Evolutionary conservation across 2,329 filamentous ascomycete species (phyloP), one percentile per base, ranked within the genome.

Genomic region (Fusarium subglutinans): DNA sequence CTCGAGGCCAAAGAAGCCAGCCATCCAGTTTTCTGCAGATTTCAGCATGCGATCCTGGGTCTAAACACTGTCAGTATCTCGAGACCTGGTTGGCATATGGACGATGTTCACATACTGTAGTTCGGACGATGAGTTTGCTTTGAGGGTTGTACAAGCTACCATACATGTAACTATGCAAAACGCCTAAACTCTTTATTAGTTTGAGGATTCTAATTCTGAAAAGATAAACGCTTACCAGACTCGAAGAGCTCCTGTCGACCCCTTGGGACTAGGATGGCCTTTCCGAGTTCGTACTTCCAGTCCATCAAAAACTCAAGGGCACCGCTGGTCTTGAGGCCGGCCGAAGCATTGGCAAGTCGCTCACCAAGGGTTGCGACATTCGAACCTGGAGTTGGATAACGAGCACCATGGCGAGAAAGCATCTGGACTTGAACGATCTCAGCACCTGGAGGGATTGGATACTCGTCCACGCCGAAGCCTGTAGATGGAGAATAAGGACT

Each of bases 1-100:
- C 53, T 92, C 88, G 0, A 94, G 86, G 2, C 93, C 93, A 78
- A 95, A 95, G 83, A 95, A 95, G 1, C 93, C 93, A 11, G 92
- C 91, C 79, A 94, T 83, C 82, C 94, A 95, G 81, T 95, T 92
- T 81, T 95, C 92, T 7, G 92, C 92, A 44, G 88, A 92, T 80
- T 94, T 91, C 28, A 92, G 84, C 93, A 95, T 95, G 30, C 93
- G 90, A 78, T 93, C 90, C 79, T 95, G 92, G 3, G 92, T 93
- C 84, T 86, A 40, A 4, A 22, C 2, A n/a, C 2, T 45, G 70
- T 80, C 56, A 79, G 73, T 44, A 41, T 41, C 14, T 30, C 26
- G 26, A 30, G 20, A 13, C 14, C 26, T 26, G 8, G 10, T 14
- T 26, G 28, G 26, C 20, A 12, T 17, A 17, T n/a, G 20, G 22